Conservation (phyloP, 225 moss, liverwort and hornwort species). For the Marchantia paleacea region DNA sequence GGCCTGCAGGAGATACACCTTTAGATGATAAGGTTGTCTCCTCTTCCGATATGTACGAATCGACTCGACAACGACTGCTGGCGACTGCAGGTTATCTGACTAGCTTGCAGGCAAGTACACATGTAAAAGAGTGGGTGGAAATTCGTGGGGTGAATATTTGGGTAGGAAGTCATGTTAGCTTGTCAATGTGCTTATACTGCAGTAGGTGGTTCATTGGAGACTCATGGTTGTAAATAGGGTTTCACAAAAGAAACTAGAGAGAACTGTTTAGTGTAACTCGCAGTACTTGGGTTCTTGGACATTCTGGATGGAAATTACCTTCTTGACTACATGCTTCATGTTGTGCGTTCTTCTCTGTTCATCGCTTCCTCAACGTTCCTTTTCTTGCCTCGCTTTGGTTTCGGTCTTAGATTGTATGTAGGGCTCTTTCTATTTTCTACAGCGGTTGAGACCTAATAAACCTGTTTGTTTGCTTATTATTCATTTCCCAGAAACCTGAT, state of each 20-base stretch:
- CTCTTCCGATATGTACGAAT: slow-evolving; percentile 66
- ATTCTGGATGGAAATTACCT: neutral
- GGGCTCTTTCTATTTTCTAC: neutral
- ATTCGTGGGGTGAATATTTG: neutral
- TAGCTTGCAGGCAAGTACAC: slow-evolving; percentile 64
- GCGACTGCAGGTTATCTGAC: slow-evolving; percentile 87
- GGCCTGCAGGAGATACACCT: slow-evolving; percentile 21
- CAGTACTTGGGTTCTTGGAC: neutral
- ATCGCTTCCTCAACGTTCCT: neutral
- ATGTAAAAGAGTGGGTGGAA: too few species aligned
- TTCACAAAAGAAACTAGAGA: neutral
- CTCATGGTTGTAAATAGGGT: neutral
- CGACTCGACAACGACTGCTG: slow-evolving; percentile 74
- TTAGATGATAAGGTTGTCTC: slow-evolving; percentile 56
- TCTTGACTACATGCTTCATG: neutral
- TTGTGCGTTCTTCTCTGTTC: neutral
- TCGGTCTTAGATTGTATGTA: neutral
- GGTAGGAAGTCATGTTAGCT: neutral
- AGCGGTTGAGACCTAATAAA: neutral
- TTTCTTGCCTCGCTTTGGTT: neutral
- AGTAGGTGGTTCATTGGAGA: neutral
- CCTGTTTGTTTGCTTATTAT: neutral
- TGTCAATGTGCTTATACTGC: neutral
- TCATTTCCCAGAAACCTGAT: neutral
- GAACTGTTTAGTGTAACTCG: neutral